Evolutionary conservation across 306 rosid genomes (phyloP).

Genomic region (Chamaecrista fasciculata): DNA sequence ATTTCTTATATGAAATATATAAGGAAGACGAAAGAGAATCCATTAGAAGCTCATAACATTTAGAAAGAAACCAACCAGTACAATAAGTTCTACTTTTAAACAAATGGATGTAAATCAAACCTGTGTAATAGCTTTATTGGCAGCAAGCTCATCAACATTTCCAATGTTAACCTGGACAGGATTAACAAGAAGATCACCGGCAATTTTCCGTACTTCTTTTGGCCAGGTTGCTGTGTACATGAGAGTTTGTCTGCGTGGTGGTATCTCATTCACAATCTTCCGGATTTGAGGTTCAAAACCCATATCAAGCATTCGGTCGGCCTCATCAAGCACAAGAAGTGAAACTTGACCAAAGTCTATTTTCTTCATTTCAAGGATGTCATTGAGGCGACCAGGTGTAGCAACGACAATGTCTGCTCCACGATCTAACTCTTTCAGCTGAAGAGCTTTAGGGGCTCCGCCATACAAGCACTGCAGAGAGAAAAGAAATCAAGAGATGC

Average conservation of each 20-base stretch:
- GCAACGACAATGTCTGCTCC: conserved; percentile 99
- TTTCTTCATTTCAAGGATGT: conserved; percentile 93
- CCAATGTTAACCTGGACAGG: conserved; percentile 99
- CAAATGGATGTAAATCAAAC: conserved; percentile 31
- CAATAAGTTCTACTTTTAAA: neutral
- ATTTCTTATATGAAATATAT: neutral
- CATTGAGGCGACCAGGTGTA: conserved; percentile 97
- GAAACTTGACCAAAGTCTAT: conserved; percentile 87
- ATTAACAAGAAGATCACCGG: conserved; percentile 86
- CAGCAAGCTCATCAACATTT: conserved; percentile 89
- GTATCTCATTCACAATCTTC: conserved; percentile 94
- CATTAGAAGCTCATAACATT: conserved; percentile 15
- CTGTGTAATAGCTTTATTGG: conserved; percentile 98
- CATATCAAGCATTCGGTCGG: conserved; percentile 99
- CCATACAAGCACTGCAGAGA: conserved; percentile 91
- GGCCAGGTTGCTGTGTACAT: conserved; percentile 99
- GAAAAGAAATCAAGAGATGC: conserved; percentile 30
- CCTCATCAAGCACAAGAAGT: conserved; percentile 98
- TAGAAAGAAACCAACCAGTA: conserved; percentile 19
- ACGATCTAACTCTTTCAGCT: conserved; percentile 85
- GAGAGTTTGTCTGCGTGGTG: conserved; percentile 91
- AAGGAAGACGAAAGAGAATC: too few species aligned
- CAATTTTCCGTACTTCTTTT: conserved; percentile 97
- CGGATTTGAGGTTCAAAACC: conserved; percentile 99
- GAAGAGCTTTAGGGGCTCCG: conserved; percentile 90